Evolutionary conservation across 306 rosid genomes (phyloP).

Genomic region (Luffa acutangula): DNA sequence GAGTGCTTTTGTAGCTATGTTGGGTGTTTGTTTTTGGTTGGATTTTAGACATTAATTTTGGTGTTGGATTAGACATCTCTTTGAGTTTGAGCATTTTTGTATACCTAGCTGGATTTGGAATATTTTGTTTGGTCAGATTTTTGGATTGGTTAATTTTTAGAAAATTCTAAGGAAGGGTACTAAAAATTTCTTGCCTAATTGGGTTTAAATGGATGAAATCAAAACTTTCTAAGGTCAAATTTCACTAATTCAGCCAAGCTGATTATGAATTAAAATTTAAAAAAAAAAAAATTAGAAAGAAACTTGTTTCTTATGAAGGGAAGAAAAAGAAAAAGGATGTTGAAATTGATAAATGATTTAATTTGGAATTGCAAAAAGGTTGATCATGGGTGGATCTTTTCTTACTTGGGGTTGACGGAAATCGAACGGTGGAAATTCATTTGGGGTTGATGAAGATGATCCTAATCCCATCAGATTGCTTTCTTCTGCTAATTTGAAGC

Average conservation of each 20-base stretch:
- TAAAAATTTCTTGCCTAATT: not conserved
- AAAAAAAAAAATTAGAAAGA: not conserved
- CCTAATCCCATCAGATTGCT: not conserved
- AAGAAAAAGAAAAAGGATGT: not conserved
- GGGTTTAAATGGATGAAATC: not conserved
- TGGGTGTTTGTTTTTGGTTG: not conserved
- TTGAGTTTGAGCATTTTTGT: not conserved
- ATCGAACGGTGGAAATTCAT: not conserved
- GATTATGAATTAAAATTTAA: not conserved
- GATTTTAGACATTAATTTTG: not conserved
- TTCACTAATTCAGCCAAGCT: not conserved
- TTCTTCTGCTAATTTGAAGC: not conserved
- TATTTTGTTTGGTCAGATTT: not conserved
- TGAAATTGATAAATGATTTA: not conserved
- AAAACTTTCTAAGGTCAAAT: not conserved
- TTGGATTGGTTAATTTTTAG: not conserved
- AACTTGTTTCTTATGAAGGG: not conserved
- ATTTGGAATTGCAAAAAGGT: not conserved
- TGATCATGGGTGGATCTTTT: not conserved
- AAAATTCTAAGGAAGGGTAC: not conserved
- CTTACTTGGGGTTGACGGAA: not conserved
- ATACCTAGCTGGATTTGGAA: not conserved
- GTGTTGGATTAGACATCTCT: not conserved
- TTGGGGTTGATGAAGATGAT: not conserved
- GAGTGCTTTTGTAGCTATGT: not conserved